Percentiles rank a stretch among this genome's conserved stretches.
Evolutionary conservation across 805 yeast species (phyloP).

Genomic region (Schizosaccharomyces lindneri): DNA sequence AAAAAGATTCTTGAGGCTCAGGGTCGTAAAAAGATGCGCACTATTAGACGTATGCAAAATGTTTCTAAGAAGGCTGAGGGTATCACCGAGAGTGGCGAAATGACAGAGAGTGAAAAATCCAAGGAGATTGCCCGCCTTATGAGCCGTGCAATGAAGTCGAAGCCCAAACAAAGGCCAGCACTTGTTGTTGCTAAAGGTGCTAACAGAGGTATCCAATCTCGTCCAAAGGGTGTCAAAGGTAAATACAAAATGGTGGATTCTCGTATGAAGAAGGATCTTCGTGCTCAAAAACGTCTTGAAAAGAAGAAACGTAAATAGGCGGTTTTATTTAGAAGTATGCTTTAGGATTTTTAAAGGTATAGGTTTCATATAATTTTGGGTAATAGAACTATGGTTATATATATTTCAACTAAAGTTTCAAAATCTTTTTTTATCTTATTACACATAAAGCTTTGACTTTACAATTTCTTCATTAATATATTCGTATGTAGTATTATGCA

Average conservation of each 20-base stretch:
- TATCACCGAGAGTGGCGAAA: conserved; percentile 65
- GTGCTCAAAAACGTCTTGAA: conserved; percentile 73
- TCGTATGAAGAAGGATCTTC: conserved; percentile 84
- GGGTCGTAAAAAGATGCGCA: conserved; percentile 88
- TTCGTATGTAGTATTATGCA: no score
- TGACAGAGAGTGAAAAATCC: conserved; percentile 82
- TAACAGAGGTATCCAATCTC: conserved; percentile 69
- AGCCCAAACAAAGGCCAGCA: conserved; percentile 54
- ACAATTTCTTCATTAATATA: no score
- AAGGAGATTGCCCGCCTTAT: conserved; percentile 72
- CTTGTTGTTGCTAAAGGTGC: conserved; percentile 69
- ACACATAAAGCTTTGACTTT: no score
- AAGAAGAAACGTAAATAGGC: conserved; percentile 17
- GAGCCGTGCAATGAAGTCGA: conserved; percentile 49
- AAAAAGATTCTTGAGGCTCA: conserved; percentile 96
- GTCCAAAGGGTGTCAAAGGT: conserved; percentile 94
- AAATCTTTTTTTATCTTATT: no score
- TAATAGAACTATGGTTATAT: no score
- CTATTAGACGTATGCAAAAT: conserved; percentile 63
- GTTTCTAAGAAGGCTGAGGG: conserved; percentile 78
- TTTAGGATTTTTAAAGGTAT: no score
- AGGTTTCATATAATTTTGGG: no score
- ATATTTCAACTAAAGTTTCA: no score
- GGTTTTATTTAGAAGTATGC: not conserved
- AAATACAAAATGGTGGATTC: conserved; percentile 99